phyloP scores from a whole-genome alignment of 768 basidiomycete species.

The Mycena crocata region DNA sequence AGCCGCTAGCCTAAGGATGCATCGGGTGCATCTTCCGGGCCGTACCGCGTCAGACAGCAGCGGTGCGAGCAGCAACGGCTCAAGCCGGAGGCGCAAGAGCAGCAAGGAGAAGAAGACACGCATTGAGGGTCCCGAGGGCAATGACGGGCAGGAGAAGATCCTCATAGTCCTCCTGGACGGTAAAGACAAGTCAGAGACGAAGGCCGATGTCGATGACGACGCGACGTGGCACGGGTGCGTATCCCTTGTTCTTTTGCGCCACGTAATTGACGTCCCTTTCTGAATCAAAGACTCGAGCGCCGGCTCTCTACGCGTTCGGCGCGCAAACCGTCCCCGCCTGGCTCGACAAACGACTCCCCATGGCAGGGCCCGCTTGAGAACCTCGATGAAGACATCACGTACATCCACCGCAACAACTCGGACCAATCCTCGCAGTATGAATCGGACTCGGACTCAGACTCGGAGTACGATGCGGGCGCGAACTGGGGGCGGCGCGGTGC shows the following conservation, averaged over 20 bases:
- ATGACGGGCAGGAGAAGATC: constrained; percentile 24
- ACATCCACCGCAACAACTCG: constrained; percentile 14
- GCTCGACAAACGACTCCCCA: constrained; percentile 16
- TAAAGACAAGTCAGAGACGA: constrained; percentile 18
- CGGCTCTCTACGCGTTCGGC: constrained; percentile 18
- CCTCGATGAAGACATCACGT: constrained; percentile 27
- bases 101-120: constrained; percentile 1
- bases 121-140: too few species aligned
- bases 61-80: constrained; percentile 22
- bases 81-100: constrained; percentile 20
- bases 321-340: constrained; percentile 8
- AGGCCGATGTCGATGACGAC: neutral
- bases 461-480: neutral
- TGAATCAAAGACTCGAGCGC: constrained; percentile 21
- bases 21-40: constrained; percentile 20
- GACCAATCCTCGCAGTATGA: constrained; percentile 15
- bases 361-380: constrained; percentile 23
- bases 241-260: neutral
- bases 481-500: neutral
- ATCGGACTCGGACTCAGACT: constrained; percentile 4
- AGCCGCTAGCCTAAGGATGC: neutral
- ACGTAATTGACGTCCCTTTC: neutral
- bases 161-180: constrained; percentile 30
- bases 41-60: constrained; percentile 27
- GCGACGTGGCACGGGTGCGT: constrained; percentile 30